Percentiles rank a stretch among this genome's conserved stretches.
These are phyloP conservation scores for Aureobasidium sp. DNA, from an alignment of 2,329 filamentous ascomycete genomes.

Conservation along the genomic window DNA sequence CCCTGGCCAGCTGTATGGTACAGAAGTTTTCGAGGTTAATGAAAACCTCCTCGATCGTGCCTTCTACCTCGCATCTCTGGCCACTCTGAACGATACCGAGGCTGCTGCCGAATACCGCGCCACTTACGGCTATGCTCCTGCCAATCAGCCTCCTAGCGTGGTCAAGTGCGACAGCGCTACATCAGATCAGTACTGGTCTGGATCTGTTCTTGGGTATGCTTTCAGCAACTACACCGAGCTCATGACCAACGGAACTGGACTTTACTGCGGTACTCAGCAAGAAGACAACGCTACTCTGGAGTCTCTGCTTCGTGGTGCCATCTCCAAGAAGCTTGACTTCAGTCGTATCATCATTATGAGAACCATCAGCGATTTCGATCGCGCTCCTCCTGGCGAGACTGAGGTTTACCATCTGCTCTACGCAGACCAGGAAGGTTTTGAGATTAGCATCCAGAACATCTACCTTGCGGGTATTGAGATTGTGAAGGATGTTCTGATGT, in stretches of 20 bases:
- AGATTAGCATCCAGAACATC: conserved; percentile 56
- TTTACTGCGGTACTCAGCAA: conserved; percentile 28
- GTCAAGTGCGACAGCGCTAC: conserved; percentile 26
- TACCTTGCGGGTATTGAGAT: conserved; percentile 57
- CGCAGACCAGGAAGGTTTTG: conserved; percentile 54
- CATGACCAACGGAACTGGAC: conserved; percentile 27
- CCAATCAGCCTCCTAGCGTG: conserved; percentile 20
- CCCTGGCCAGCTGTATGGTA: conserved; percentile 25
- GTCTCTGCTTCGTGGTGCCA: conserved; percentile 23
- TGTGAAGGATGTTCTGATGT: conserved; percentile 51
- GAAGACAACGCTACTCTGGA: conserved; percentile 30
- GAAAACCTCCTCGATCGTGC: conserved; percentile 22
- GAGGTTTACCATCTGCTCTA: conserved; percentile 52
- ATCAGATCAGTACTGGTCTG: conserved; percentile 24
- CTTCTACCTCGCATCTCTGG: conserved; percentile 20
- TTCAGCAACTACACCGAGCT: conserved; percentile 24
- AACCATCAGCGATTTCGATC: conserved; percentile 60
- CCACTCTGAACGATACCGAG: conserved; percentile 23
- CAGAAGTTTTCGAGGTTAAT: conserved; percentile 30
- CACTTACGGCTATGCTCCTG: conserved; percentile 22
- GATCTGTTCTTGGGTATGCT: conserved; percentile 21
- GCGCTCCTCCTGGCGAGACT: conserved; percentile 50
- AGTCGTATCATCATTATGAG: conserved; percentile 28
- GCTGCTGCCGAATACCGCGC: conserved; percentile 23
- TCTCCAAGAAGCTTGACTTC: conserved; percentile 25